phyloP scores from a whole-genome alignment of 352 stramenopile species.

The Phytophthora tentaculata region DNA sequence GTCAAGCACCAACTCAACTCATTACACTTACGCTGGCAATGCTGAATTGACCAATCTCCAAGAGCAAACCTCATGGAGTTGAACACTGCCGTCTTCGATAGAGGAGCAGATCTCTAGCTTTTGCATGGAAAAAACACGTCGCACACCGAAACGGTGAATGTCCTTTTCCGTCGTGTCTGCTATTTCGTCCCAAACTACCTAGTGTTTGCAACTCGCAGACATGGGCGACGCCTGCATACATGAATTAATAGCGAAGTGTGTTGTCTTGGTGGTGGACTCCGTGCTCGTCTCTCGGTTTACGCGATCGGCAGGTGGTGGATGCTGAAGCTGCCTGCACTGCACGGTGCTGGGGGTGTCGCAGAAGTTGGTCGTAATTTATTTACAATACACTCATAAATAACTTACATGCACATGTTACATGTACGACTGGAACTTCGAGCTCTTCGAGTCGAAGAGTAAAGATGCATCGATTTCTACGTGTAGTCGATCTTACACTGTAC shows the following conservation, averaged over 20 bases:
- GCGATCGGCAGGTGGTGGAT: slow-evolving; percentile 8
- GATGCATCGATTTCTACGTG: neutral
- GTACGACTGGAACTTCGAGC: too few relatives aligned
- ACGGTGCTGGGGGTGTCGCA: neutral
- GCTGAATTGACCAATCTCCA: too few relatives aligned
- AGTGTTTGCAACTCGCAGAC: neutral
- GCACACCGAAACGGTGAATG: neutral
- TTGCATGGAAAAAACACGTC: too few relatives aligned
- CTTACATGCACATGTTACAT: too few relatives aligned
- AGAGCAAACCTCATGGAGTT: too few relatives aligned
- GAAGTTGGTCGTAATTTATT: neutral
- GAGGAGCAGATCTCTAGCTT: neutral
- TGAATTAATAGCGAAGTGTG: neutral
- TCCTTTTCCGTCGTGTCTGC: neutral
- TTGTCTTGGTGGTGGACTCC: slow-evolving; percentile 7
- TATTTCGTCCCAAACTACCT: neutral
- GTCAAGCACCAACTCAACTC: neutral
- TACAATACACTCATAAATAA: too few relatives aligned
- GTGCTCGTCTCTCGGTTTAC: slow-evolving; percentile 5
- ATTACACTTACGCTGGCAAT: too few relatives aligned
- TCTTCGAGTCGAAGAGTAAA: too few relatives aligned
- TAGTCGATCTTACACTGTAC: neutral
- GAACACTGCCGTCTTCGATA: too few relatives aligned
- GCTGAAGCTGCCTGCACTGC: slow-evolving; percentile 4
- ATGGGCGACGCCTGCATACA: neutral